Conservation (phyloP, 176 grass and related monocot genomes). For the Ensete glaucum region DNA sequence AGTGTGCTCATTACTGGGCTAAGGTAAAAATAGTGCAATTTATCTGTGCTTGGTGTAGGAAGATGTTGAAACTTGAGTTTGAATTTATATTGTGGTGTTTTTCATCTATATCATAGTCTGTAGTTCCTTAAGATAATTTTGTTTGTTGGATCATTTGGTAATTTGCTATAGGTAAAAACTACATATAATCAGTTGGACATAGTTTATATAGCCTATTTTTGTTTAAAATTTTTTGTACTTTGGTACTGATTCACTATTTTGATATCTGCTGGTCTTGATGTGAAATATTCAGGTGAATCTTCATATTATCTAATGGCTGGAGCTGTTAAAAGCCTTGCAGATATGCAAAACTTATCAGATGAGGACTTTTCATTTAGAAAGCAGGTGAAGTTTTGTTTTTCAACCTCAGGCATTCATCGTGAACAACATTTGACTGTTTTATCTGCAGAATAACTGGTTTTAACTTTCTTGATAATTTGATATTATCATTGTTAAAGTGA, state of each 20-base stretch:
- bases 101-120: too few relatives aligned
- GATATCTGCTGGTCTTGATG: constrained; percentile 19
- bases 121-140: too few relatives aligned
- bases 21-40: too few relatives aligned
- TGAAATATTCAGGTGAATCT: constrained; percentile 48
- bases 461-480: not conserved
- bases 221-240: not conserved
- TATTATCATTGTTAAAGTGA: not conserved
- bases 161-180: too few relatives aligned
- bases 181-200: too few relatives aligned
- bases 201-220: too few relatives aligned
- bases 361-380: constrained; percentile 76
- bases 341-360: constrained; percentile 75
- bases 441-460: not conserved
- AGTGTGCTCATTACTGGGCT: too few relatives aligned
- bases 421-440: not conserved
- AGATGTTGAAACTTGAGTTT: too few relatives aligned
- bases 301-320: constrained; percentile 58
- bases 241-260: not conserved
- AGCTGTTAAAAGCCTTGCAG: constrained; percentile 60
- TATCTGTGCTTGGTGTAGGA: too few relatives aligned
- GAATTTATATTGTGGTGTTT: too few relatives aligned
- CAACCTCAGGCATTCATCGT: not conserved
- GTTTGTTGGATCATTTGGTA: too few relatives aligned
- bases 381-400: constrained; percentile 44